Evolutionary conservation across 2,329 filamentous ascomycete genomes (phyloP).

Genomic region (Chalaropsis ovoidea): DNA sequence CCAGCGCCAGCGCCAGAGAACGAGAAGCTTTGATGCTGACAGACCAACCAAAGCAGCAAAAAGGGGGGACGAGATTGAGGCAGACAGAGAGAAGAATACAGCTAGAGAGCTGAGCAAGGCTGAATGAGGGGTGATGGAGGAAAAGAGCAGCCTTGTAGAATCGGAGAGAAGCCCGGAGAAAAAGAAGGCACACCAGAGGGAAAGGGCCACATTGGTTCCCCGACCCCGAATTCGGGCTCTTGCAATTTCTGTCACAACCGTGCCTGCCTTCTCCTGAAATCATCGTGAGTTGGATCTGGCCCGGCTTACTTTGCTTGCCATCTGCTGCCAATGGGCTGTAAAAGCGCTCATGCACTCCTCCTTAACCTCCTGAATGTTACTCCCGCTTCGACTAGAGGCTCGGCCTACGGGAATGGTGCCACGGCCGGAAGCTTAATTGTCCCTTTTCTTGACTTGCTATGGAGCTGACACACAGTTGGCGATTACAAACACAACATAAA

Average conservation of each 20-base stretch:
- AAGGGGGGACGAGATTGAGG: neutral
- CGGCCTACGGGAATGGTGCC: neutral
- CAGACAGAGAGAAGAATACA: neutral
- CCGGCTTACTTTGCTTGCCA: neutral
- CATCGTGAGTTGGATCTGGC: neutral
- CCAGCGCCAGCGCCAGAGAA: neutral
- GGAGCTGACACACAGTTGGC: neutral
- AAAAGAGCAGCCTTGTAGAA: neutral
- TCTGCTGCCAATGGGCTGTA: neutral
- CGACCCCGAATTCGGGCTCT: neutral
- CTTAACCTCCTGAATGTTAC: neutral
- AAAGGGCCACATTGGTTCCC: neutral
- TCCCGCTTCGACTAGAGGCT: neutral
- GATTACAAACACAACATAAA: too few relatives aligned
- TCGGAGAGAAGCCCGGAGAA: too few relatives aligned
- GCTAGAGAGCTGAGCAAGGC: neutral
- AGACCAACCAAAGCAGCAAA: neutral
- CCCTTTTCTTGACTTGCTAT: neutral
- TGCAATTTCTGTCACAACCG: neutral
- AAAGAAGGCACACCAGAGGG: neutral
- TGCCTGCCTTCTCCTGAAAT: neutral
- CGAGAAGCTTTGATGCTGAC: neutral
- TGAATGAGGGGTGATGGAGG: neutral
- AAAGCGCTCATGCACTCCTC: neutral
- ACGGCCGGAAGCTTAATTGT: neutral